These are phyloP conservation scores for Pseudogymnoascus sp. DNA, from an alignment of 2,329 filamentous ascomycete species.

Conservation along the genomic window DNA sequence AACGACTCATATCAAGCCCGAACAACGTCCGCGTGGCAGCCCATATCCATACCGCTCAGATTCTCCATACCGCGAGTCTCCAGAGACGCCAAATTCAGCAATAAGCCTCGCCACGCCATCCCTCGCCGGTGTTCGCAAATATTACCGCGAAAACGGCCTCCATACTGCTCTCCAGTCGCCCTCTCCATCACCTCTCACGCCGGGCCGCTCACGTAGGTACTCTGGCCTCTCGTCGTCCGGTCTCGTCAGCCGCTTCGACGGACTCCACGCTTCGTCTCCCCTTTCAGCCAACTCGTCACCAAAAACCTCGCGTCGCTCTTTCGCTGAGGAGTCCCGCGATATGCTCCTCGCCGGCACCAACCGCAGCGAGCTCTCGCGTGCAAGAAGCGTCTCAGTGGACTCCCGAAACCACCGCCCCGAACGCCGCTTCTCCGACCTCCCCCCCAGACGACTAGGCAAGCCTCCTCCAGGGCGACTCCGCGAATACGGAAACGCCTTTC, in stretches of 20 bases:
- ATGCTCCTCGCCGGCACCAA: slow-evolving; percentile 8
- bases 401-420: neutral
- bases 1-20: neutral
- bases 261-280: neutral
- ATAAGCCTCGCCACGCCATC: slow-evolving; percentile 3
- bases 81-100: slow-evolving; percentile 2
- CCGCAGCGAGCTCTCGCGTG: neutral
- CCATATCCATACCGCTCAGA: neutral
- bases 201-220: neutral
- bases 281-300: neutral
- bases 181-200: neutral
- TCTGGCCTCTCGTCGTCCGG: neutral
- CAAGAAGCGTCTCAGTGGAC: neutral
- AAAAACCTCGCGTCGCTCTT: neutral
- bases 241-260: slow-evolving; percentile 1
- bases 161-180: neutral
- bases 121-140: neutral
- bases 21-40: neutral
- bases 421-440: neutral
- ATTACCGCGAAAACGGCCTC: slow-evolving; percentile 9
- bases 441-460: slow-evolving; percentile 20
- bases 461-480: slow-evolving; percentile 32
- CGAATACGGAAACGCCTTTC: slow-evolving; percentile 36
- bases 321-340: slow-evolving; percentile 9
- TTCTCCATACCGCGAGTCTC: neutral